Percentiles rank a stretch among this genome's conserved stretches.
Evolutionary conservation across 345 rosid genomes (phyloP).

Genomic region (Populus tremula): DNA sequence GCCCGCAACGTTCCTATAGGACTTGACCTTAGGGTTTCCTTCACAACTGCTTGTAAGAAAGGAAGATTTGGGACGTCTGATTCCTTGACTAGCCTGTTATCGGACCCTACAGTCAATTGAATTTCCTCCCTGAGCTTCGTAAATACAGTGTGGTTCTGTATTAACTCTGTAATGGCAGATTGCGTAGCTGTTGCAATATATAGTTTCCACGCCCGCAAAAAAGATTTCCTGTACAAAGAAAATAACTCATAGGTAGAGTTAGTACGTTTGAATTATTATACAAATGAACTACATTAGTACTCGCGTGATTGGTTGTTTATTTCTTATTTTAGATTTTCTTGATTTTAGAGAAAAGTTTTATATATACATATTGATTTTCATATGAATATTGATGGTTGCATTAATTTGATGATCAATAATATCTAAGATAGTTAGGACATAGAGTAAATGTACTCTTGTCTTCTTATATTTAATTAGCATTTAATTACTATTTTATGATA

Average conservation of each 20-base stretch:
- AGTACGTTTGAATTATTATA: too few species aligned
- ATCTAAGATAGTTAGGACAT: too few species aligned
- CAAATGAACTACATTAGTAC: not conserved
- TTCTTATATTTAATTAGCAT: too few species aligned
- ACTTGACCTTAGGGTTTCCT: constrained; percentile 40
- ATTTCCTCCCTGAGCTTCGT: constrained; percentile 10
- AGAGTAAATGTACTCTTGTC: too few species aligned
- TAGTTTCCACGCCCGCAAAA: constrained; percentile 11
- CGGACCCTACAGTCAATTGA: not conserved
- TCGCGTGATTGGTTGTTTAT: not conserved
- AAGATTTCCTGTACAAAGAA: not conserved
- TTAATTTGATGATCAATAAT: not conserved
- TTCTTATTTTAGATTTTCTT: not conserved
- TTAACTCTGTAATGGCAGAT: constrained; percentile 3
- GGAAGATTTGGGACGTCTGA: constrained; percentile 42
- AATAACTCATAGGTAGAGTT: not conserved
- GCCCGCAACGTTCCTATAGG: constrained; percentile 42
- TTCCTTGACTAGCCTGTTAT: constrained; percentile 31
- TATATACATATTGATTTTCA: not conserved
- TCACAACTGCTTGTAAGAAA: constrained; percentile 38
- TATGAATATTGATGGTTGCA: not conserved
- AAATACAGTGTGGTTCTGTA: not conserved
- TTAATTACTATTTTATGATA: too few species aligned
- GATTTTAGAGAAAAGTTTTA: not conserved
- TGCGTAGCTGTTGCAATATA: constrained; percentile 14